A percentile compares a stretch with the other conserved stretches of the same genome.
These are phyloP conservation scores for Yueomyces sp. DNA, from an alignment of 805 yeast genomes.

Conservation along the genomic window DNA sequence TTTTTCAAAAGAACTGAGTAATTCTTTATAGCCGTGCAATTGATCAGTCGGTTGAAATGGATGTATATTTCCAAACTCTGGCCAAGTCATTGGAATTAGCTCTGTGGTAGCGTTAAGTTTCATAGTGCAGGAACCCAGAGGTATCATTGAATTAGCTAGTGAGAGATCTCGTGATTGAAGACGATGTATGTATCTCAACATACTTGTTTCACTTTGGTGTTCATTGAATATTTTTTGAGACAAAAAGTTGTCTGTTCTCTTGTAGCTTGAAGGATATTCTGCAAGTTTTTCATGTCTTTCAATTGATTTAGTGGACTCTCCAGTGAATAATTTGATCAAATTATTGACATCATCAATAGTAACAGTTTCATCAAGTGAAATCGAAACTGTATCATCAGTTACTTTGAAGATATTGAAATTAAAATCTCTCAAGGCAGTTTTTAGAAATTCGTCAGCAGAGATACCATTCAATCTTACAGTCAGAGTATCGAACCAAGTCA, in stretches of 20 bases:
- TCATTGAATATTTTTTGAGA: slow-evolving; percentile 68
- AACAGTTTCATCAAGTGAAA: slow-evolving; percentile 79
- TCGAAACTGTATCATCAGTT: slow-evolving; percentile 44
- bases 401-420: slow-evolving; percentile 70
- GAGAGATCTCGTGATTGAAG: slow-evolving; percentile 84
- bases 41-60: slow-evolving; percentile 89
- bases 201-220: slow-evolving; percentile 89
- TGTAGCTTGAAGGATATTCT: slow-evolving; percentile 32
- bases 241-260: slow-evolving; percentile 48
- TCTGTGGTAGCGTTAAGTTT: slow-evolving; percentile 90
- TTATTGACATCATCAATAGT: slow-evolving; percentile 44
- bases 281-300: slow-evolving; percentile 28
- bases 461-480: slow-evolving; percentile 42
- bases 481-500: slow-evolving; percentile 76
- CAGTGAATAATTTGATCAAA: slow-evolving; percentile 48
- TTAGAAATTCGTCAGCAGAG: slow-evolving; percentile 42
- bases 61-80: slow-evolving; percentile 77
- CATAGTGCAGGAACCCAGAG: slow-evolving; percentile 97
- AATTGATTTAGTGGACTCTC: slow-evolving; percentile 6
- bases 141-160: slow-evolving; percentile 91
- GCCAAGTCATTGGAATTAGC: slow-evolving; percentile 91
- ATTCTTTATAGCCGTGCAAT: slow-evolving; percentile 72
- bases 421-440: slow-evolving; percentile 41
- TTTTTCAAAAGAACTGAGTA: slow-evolving; percentile 61
- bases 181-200: slow-evolving; percentile 78